Evolutionary conservation across 257 asterid species (phyloP).

Genomic region (Solanum bulbocastanum): DNA sequence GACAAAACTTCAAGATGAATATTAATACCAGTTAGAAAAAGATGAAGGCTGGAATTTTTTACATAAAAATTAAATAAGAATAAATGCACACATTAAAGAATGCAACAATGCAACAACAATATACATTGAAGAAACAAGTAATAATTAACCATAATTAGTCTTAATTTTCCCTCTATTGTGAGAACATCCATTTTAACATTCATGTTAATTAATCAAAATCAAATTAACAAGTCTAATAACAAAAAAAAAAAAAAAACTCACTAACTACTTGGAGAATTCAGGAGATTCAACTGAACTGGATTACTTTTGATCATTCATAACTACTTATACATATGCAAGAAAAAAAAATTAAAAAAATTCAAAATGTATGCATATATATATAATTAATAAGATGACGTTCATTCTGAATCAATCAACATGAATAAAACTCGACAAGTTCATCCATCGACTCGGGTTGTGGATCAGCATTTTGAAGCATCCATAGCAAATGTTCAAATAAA

Average conservation of each 20-base stretch:
- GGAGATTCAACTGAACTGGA: not conserved
- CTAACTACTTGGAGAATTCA: not conserved
- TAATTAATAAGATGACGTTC: not conserved
- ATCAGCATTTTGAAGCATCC: slow-evolving; percentile 60
- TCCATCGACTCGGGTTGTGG: slow-evolving; percentile 64
- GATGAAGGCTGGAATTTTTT: not conserved
- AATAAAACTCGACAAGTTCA: slow-evolving; percentile 48
- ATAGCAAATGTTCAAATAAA: slow-evolving; percentile 61
- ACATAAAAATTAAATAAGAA: not conserved
- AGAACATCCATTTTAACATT: not conserved
- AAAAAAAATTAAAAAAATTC: not conserved
- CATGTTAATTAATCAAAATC: not conserved
- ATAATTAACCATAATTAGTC: not conserved
- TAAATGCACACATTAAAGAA: not conserved
- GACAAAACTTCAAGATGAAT: not conserved
- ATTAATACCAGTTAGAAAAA: not conserved
- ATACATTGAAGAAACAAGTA: not conserved
- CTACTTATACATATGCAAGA: not conserved
- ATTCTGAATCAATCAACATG: slow-evolving; percentile 24
- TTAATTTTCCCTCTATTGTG: not conserved
- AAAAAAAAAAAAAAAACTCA: not conserved
- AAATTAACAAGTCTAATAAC: not conserved
- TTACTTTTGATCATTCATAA: not conserved
- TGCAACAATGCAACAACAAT: not conserved
- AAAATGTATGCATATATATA: not conserved